Conservation (phyloP, 768 basidiomycete genomes). For the Lactifluus pinguis region DNA sequence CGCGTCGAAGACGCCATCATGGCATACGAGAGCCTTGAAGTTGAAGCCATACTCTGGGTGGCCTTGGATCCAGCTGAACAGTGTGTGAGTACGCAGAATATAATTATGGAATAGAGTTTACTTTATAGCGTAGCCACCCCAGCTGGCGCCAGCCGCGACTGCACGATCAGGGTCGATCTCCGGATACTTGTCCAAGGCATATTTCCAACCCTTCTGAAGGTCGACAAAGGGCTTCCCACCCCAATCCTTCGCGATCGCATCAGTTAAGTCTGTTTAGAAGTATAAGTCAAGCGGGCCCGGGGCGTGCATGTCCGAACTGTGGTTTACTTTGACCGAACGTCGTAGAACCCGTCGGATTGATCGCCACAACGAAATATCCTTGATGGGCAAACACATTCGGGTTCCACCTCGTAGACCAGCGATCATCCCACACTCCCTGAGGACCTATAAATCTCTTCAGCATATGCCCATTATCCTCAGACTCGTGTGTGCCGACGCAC, state of each 20-base stretch:
- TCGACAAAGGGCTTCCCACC: conserved; percentile 82
- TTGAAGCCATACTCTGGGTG: conserved; percentile 81
- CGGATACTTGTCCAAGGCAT: conserved; percentile 55
- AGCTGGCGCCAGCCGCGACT: conserved; percentile 73
- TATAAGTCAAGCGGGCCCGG: not conserved
- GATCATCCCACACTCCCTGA: conserved; percentile 82
- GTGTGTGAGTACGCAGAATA: not conserved
- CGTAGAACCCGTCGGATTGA: conserved; percentile 93
- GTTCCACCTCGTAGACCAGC: conserved; percentile 92
- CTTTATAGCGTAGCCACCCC: conserved; percentile 89
- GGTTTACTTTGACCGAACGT: conserved; percentile 75
- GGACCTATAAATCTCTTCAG: conserved; percentile 36
- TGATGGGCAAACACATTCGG: conserved; percentile 68
- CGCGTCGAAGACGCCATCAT: conserved; percentile 88
- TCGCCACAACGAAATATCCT: conserved; percentile 79
- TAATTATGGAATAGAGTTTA: conserved; percentile 23
- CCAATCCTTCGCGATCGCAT: conserved; percentile 74
- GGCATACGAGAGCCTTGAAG: conserved; percentile 88
- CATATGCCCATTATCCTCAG: not conserved
- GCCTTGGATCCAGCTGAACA: conserved; percentile 83
- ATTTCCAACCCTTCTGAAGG: conserved; percentile 64
- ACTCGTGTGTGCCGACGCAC: conserved; percentile 22
- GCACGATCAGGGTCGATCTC: conserved; percentile 53
- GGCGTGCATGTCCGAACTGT: not conserved
- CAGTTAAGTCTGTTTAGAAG: conserved; percentile 52